These are phyloP conservation scores for Candida incommunis DNA, from an alignment of 805 yeast genomes.

Conservation along the genomic window DNA sequence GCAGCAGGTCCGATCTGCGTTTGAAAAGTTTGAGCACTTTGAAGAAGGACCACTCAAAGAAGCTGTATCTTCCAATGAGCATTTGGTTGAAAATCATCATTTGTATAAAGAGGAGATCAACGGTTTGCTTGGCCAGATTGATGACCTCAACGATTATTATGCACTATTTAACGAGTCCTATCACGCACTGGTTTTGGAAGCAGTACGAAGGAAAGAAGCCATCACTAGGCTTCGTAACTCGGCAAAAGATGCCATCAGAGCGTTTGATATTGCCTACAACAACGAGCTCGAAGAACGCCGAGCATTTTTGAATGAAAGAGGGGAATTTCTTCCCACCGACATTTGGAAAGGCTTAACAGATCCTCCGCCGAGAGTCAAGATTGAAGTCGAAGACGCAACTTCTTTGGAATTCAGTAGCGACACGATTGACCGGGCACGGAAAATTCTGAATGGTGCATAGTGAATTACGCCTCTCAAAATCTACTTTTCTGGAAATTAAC, in stretches of 20 bases:
- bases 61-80: conserved; percentile 2
- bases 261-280: not conserved
- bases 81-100: conserved; percentile 11
- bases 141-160: conserved; percentile 34
- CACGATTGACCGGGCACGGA: not conserved
- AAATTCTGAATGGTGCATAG: too few relatives aligned
- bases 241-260: not conserved
- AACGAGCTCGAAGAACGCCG: not conserved
- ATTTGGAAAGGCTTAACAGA: not conserved
- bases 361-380: not conserved
- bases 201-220: conserved; percentile 33
- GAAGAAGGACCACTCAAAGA: conserved; percentile 5
- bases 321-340: not conserved
- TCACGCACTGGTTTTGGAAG: conserved; percentile 36
- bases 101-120: conserved; percentile 11
- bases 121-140: conserved; percentile 15
- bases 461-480: too few relatives aligned
- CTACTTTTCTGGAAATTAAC: too few relatives aligned
- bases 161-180: conserved; percentile 38
- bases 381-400: not conserved
- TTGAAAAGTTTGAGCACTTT: conserved; percentile 10
- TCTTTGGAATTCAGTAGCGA: not conserved
- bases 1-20: conserved; percentile 8
- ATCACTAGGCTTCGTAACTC: conserved; percentile 27
- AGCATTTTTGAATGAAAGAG: not conserved